Base-by-base conservation (phyloP, 345 rosid species). In the Syzygium aromaticum region DNA sequence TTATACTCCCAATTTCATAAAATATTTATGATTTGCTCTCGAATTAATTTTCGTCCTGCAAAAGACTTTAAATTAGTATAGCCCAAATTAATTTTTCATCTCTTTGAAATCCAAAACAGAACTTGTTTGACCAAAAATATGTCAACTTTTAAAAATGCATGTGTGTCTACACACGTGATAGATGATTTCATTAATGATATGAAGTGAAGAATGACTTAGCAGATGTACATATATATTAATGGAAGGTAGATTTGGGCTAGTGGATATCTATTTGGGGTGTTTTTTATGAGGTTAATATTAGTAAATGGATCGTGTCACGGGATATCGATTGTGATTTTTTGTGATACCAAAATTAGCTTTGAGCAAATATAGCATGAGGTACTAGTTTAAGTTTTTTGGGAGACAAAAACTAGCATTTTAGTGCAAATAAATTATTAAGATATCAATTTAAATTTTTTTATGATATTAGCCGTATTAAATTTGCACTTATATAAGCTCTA, bases 241-340 rank as follows among this genome's bases (percentile, higher is more conserved):
- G 0, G 11, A 59, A 0, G 7, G 3, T 2, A 59, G 27, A 13
- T 59, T 59, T 27, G 7, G 7, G 11, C 11, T 25, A 27, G 1
- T 0, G 0, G 43, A 40, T 40, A 40, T 3, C 43, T 57, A 25
- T 9, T 10, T 0, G 0, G 25, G 25, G 6, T 4, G 3, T 23
- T 57, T 57, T 1, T 15, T 0, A 63, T 7, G 8, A 63, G 2
- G 7, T 33, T 2, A 33, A 33, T 33, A 33, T 33, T 33, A 33
- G 3, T 28, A 15, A 15, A 15, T 63, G 3, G 0, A 0, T 0
- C 0, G 1, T 5, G 0, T 63, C 5, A 0, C 0, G 1, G 8
- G 8, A 16, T 15, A 2, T 6, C 5, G 0, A 0, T 63, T 63
- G 0, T 7, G 21, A 15, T 15, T 64, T 64, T 15, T 15, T 7